Conservation (phyloP, 2,329 filamentous ascomycete genomes). For the Trichoderma aggressivum region DNA sequence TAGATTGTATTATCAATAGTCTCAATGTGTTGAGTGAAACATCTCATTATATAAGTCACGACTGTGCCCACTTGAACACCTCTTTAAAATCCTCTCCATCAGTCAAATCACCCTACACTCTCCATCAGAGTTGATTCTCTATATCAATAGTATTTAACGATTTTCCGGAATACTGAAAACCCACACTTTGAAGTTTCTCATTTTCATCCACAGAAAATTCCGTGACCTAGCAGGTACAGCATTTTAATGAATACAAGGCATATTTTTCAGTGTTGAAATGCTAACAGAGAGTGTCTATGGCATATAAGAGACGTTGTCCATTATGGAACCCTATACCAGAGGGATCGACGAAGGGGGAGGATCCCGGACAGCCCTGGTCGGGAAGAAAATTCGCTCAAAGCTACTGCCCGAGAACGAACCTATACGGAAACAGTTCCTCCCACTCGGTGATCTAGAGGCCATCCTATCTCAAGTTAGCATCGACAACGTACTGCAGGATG, state of each 20-base stretch:
- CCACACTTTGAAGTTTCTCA: too few relatives aligned
- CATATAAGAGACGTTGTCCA: rapidly evolving
- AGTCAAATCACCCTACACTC: too few relatives aligned
- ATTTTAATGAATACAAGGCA: too few relatives aligned
- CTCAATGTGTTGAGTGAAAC: background rate
- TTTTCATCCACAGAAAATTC: too few relatives aligned
- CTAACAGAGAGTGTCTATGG: too few relatives aligned
- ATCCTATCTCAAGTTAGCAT: background rate
- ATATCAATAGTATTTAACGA: too few relatives aligned
- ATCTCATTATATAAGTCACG: background rate
- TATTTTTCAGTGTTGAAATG: too few relatives aligned
- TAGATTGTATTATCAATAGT: background rate
- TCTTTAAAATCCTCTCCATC: too few relatives aligned
- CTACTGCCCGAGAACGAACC: background rate
- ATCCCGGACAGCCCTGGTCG: background rate
- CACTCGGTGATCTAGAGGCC: background rate
- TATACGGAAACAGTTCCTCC: background rate
- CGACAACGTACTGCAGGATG: background rate
- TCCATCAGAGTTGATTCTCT: too few relatives aligned
- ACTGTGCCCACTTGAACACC: too few relatives aligned
- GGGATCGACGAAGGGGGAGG: background rate
- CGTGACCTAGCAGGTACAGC: too few relatives aligned
- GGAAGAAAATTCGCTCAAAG: background rate
- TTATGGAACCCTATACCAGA: background rate
- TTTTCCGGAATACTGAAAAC: too few relatives aligned